Base-by-base conservation (phyloP, 768 basidiomycete species). In the Macrolepiota dolichaula region DNA sequence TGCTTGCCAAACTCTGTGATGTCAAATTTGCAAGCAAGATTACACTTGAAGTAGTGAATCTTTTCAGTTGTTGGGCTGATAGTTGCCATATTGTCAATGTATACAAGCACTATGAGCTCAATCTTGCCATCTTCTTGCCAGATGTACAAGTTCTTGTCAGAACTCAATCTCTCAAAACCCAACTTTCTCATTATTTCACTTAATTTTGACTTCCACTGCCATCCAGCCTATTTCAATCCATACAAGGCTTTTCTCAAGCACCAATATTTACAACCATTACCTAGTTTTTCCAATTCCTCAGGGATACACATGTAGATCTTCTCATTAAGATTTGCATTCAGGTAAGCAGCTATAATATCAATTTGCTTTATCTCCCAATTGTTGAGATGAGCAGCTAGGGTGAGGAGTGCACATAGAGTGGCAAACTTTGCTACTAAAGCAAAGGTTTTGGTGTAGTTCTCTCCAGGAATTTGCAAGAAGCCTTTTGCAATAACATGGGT, bases 361-460 rank as follows among this genome's bases (percentile, higher is more conserved):
- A 67, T 40, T 25, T 64, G 69, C 24, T 67, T 57, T 7, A 71
- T 47, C 3, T 57, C 42, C 12, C 53, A 53, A n/a, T n/a, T n/a
- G 27, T 57, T 36, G 4, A 32, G 37, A 22, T 51, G 22, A 3
- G 69, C 68, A 0, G 53, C 69, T 53, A 70, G 49, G 22, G 66
- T 51, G 1, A 72, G 59, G 17, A 68, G n/a, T 10, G 63, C 27
- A 1, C 66, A 59, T 22, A 73, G 67, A 0, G 70, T 61, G 1
- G 69, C 55, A 11, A 67, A 63, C 51, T 64, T 62, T 4, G 64
- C 64, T 15, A 68, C 59, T 4, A 74, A 71, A 0, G 71, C 61
- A 56, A 71, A 76, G 1, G 67, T 78, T 12, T 75, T 71, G 7
- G 51, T 56, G 56, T 69, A 80, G 51, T 79, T 73, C 7, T 75